Evolutionary conservation across 2,329 filamentous ascomycete genomes (phyloP), one percentile per base, ranked within the genome.

Genomic region (Madurella mycetomatis): DNA sequence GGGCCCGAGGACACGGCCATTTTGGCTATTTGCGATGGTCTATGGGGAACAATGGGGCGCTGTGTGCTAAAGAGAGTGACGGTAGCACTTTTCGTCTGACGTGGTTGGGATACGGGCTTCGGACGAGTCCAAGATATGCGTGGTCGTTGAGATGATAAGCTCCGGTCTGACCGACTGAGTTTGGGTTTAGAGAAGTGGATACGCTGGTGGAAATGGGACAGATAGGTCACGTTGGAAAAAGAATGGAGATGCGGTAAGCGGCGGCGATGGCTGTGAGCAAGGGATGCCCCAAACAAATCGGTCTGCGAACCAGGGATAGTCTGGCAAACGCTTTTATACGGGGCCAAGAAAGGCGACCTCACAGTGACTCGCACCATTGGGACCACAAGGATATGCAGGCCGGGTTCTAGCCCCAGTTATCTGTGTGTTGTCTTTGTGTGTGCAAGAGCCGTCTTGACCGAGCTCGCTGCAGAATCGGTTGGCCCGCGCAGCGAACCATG

Each of bases 1-100:
- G 79, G 72, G 56, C 75, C 77, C 41, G 34, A 79, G 67, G 62
- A 17, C 9, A 49, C 55, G 9, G 61, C 59, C 65, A 67, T 67
- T 41, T 62, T 65, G 45, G 52, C 34, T 55, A 50, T 41, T 17
- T 51, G 50, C 3, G 56, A 57, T 32, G 52, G 50, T 30, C 9
- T 17, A 44, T 53, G 57, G 13, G 48, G 25, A 34, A 30, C 41
- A 34, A 30, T 40, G 47, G 16, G 16, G 11, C 5, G 19, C 25
- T 39, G 31, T n/a, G 19, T 47, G 45, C 12, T 37, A 44, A 41
- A 15, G 32, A n/a, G 39, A 9, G 32, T 16, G 12, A 13, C 17
- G 30, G 18, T 11, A 2, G n/a, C 7, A 47, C 9, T 12, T 34
- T 18, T 40, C n/a, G 40, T 49, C 32, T 30, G 39, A 15, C 9